Conservation (phyloP, 768 basidiomycete genomes). For the Termitomyces eurrhizus region DNA sequence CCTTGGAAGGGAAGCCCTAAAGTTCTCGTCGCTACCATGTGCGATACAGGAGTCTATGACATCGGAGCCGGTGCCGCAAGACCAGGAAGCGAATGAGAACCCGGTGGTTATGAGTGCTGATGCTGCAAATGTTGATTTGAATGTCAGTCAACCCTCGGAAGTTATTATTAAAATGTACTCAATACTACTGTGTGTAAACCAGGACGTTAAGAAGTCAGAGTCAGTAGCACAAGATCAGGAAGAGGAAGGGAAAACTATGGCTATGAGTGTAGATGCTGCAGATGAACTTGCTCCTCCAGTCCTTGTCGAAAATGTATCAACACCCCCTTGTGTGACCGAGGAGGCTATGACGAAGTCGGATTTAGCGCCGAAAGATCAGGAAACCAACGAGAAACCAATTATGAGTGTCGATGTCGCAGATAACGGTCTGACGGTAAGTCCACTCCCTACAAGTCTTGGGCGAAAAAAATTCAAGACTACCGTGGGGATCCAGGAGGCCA, state of each 20-base stretch:
- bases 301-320: background rate
- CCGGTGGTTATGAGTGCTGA: constrained; percentile 6
- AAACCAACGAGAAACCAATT: background rate
- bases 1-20: background rate
- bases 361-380: background rate
- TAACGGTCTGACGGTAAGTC: background rate
- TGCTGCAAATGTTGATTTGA: no score
- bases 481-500: background rate
- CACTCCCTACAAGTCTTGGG: background rate
- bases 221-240: background rate
- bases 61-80: background rate
- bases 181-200: background rate
- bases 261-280: constrained; percentile 6
- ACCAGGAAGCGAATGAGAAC: background rate
- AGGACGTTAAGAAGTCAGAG: background rate
- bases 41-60: background rate
- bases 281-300: background rate
- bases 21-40: background rate
- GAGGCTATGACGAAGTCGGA: background rate
- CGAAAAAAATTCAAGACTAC: background rate
- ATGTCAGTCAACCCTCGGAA: background rate
- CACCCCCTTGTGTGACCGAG: background rate
- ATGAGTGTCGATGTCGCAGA: background rate
- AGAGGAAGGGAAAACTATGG: background rate
- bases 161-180: background rate